Percentiles rank a stretch among this genome's conserved stretches.
Conservation (phyloP, 805 yeast species). For the Barnettozyma populi region DNA sequence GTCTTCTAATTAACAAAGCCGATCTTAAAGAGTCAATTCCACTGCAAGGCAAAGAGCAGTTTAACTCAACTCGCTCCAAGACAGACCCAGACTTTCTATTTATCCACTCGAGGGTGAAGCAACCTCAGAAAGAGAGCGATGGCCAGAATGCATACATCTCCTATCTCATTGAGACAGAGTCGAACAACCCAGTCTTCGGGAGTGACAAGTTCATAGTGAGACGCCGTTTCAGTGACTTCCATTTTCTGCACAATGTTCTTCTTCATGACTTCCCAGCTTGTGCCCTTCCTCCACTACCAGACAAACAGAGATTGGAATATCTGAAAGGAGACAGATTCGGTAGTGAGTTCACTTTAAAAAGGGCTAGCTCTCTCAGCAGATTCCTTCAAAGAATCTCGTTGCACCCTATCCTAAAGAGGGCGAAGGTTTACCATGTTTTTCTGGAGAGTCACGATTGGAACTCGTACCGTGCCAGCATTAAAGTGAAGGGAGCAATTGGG, state of each 20-base stretch:
- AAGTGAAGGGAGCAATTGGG: constrained; percentile 24
- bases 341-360: constrained; percentile 71
- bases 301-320: constrained; percentile 85
- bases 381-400: constrained; percentile 66
- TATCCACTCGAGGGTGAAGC: constrained; percentile 40
- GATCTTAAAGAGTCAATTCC: background rate
- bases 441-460: constrained; percentile 73
- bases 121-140: constrained; percentile 67
- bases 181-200: constrained; percentile 57
- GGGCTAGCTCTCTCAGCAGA: constrained; percentile 75
- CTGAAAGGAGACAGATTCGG: constrained; percentile 91
- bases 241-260: constrained; percentile 68
- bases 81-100: constrained; percentile 13
- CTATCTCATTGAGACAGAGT: constrained; percentile 57
- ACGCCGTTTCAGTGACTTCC: constrained; percentile 84
- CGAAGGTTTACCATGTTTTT: constrained; percentile 66
- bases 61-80: background rate
- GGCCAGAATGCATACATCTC: constrained; percentile 74
- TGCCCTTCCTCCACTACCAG: constrained; percentile 91
- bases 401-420: constrained; percentile 68
- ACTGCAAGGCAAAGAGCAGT: background rate
- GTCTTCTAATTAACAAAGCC: background rate
- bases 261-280: constrained; percentile 77
- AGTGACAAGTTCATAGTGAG: constrained; percentile 45
- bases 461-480: constrained; percentile 55